Conservation (phyloP, 176 grass and related monocot genomes). For the Carex pumila region DNA sequence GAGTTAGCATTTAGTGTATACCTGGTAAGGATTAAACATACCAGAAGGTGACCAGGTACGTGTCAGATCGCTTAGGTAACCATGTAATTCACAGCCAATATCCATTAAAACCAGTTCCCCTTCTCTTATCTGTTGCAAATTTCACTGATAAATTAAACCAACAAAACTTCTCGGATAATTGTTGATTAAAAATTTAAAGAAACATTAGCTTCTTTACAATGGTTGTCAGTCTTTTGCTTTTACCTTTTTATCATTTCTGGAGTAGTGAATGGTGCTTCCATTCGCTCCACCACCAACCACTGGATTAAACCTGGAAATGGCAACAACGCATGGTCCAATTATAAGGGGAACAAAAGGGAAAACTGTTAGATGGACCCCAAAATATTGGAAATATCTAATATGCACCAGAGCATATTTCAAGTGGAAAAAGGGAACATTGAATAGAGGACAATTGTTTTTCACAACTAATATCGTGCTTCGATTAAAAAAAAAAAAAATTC, state of each 20-base stretch:
- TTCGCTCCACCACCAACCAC: constrained; percentile 79
- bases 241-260: constrained; percentile 84
- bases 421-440: too few relatives aligned
- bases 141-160: constrained; percentile 32
- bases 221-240: not conserved
- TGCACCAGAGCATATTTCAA: too few relatives aligned
- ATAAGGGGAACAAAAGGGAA: not conserved
- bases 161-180: constrained; percentile 13
- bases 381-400: not conserved
- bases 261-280: constrained; percentile 92
- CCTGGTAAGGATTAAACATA: constrained; percentile 79
- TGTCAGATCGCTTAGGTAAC: constrained; percentile 88
- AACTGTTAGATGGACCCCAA: not conserved
- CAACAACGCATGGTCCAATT: not conserved
- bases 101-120: constrained; percentile 93
- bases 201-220: not conserved
- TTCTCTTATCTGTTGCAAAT: constrained; percentile 56
- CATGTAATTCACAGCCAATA: constrained; percentile 95
- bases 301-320: constrained; percentile 77
- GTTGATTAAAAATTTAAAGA: not conserved
- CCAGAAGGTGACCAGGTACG: constrained; percentile 76
- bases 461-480: too few relatives aligned
- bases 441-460: too few relatives aligned
- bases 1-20: constrained; percentile 15
- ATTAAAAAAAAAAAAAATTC: too few relatives aligned